Conservation (phyloP, 2,329 filamentous ascomycete species). For the Bipolaris bicolor region DNA sequence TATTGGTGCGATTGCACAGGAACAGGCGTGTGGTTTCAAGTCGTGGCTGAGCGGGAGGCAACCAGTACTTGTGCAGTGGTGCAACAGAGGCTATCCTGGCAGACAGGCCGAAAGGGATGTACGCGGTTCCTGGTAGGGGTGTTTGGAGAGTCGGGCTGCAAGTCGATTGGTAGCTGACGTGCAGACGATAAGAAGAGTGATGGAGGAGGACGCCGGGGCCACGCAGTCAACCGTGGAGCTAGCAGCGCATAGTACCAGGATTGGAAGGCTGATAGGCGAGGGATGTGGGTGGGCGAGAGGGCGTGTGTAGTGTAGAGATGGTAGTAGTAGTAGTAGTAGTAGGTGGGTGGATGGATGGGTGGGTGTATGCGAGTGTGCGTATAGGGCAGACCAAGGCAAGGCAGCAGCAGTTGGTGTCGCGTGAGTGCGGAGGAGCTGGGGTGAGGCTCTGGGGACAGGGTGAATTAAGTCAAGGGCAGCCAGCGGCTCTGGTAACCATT, state of each 20-base stretch:
- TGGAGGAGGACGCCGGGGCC: conserved; percentile 40
- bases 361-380: neutral
- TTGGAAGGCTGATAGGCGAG: neutral
- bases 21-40: conserved; percentile 17
- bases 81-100: conserved; percentile 25
- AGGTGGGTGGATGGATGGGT: neutral
- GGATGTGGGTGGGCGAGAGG: neutral
- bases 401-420: conserved; percentile 11
- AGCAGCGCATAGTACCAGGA: conserved; percentile 28
- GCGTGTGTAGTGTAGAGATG: too few relatives aligned
- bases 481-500: conserved; percentile 20
- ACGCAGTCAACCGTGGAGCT: conserved; percentile 25
- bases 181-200: conserved; percentile 44
- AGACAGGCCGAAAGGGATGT: conserved; percentile 21
- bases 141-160: conserved; percentile 27
- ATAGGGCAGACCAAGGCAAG: conserved; percentile 1
- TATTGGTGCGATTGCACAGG: conserved; percentile 13
- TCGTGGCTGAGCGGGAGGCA: conserved; percentile 17
- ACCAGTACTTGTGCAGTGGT: conserved; percentile 27
- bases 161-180: conserved; percentile 44
- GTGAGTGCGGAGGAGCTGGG: conserved; percentile 18
- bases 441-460: conserved; percentile 25
- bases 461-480: conserved; percentile 22
- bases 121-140: conserved; percentile 29
- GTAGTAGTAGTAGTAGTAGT: too few relatives aligned